Evolutionary conservation across 2,329 filamentous ascomycete genomes (phyloP).

Genomic region (Elsinoe fawcettii): DNA sequence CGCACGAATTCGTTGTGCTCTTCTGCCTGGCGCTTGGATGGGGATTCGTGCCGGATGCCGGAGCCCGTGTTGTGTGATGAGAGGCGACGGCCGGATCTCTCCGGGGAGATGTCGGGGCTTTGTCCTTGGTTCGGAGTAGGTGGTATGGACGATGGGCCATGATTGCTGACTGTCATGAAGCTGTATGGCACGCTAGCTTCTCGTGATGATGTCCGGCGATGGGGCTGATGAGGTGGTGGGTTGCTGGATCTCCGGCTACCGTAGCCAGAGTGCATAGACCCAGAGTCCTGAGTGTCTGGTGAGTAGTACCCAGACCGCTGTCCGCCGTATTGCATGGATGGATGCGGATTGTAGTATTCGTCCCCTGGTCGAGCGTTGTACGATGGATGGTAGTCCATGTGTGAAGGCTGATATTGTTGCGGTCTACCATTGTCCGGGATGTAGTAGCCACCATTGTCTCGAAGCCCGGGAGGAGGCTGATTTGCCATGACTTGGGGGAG

Average conservation of each 20-base stretch:
- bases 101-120: neutral
- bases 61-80: neutral
- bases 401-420: neutral
- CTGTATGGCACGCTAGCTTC: neutral
- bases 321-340: neutral
- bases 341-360: neutral
- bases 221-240: neutral
- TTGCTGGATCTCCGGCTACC: neutral
- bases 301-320: neutral
- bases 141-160: neutral
- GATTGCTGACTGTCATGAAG: conserved; percentile 2
- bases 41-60: neutral
- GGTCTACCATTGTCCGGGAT: neutral
- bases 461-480: neutral
- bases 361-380: neutral
- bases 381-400: neutral
- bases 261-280: neutral
- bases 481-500: neutral
- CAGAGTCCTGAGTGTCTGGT: neutral
- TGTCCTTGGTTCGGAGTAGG: neutral
- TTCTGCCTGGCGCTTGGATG: neutral
- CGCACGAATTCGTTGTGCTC: conserved; percentile 5
- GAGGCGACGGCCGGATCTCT: neutral
- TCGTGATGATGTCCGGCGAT: neutral
- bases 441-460: conserved; percentile 12